Evolutionary conservation across 2,329 filamentous ascomycete genomes (phyloP), one percentile per base, ranked within the genome.

Genomic region (Cryphonectria parasitica): DNA sequence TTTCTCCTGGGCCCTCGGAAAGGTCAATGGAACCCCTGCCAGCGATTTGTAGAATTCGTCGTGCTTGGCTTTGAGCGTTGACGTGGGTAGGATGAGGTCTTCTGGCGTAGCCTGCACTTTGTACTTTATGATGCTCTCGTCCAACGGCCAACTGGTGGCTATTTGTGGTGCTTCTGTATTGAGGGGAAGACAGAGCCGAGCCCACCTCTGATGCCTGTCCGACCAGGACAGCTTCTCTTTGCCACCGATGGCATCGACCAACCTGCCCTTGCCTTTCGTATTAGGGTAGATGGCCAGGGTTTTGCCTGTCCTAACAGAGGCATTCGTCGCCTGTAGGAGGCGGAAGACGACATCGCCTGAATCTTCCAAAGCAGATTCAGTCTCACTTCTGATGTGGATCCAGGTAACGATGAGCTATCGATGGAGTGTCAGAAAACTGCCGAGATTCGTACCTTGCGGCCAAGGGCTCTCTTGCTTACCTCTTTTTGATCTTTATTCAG

Each of bases 261-360:
- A 77, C 13, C 77, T 77, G 3, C 79, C 79, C 2, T 52, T 41
- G 17, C 67, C 43, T n/a, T 67, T 45, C 11, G 69, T 22, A 41
- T 65, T 10, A 11, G 39, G 52, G 10, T 66, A 65, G 52, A 71
- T 64, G 49, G 75, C 74, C 1, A 81, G 74, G n/a, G 72, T 71
- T 10, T 73, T 75, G 6, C 70, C 73, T 22, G 73, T 74, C 2
- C 72, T 68, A 15, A 74, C 72, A 7, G 76, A 72, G 2, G 74
- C 74, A 43, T 75, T 78, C 15, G 79, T 79, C 5, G 79, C 79
- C 45, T 81, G 75, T 2, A 88, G 75, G 4, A 87, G 79, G 41
- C 86, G 83, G 63, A 81, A 76, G 22, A 86, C 84, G 19, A 83
- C 77, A 58, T 88, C 84, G 45, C 78, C 78, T 1, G 78, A 75